These are phyloP conservation scores for Fusarium floridanum DNA, from an alignment of 2,329 filamentous ascomycete genomes.

Conservation along the genomic window DNA sequence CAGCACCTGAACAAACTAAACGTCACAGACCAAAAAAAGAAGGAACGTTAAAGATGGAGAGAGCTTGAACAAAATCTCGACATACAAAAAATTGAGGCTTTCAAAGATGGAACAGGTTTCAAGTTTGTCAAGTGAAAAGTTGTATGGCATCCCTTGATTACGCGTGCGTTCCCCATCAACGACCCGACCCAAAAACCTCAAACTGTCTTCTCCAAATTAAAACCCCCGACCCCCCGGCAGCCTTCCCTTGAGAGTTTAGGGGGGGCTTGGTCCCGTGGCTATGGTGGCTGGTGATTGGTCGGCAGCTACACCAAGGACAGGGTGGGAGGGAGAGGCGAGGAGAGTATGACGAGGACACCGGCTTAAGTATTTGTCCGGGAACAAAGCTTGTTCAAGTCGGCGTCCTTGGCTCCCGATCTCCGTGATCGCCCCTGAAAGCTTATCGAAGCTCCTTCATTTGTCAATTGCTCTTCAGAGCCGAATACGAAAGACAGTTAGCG, in stretches of 20 bases:
- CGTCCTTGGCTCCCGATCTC: conserved; percentile 13
- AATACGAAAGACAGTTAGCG: conserved; percentile 31
- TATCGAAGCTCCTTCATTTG: conserved; percentile 23
- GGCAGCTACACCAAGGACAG: not conserved
- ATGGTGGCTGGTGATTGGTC: conserved; percentile 26
- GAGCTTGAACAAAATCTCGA: not conserved
- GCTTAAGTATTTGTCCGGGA: conserved; percentile 32
- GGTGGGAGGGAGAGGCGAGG: not conserved
- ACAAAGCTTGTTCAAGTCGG: conserved; percentile 4
- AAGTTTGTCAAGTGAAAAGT: not conserved
- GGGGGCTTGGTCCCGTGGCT: conserved; percentile 24
- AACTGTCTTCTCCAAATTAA: conserved; percentile 38
- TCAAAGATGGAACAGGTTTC: not conserved
- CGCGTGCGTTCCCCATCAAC: conserved; percentile 26
- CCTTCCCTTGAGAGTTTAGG: conserved; percentile 9
- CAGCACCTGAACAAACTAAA: conserved; percentile 21
- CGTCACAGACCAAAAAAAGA: conserved; percentile 12
- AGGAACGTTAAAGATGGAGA: conserved; percentile 6
- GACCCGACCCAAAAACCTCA: conserved; percentile 26
- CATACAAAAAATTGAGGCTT: not conserved
- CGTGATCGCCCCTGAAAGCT: conserved; percentile 10
- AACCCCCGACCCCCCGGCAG: not conserved
- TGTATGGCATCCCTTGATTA: conserved; percentile 33
- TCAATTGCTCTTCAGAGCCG: conserved; percentile 8
- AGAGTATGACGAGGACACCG: conserved; percentile 3